Conservation (phyloP, 2,329 filamentous ascomycete species). For the Exophiala viscosa region DNA sequence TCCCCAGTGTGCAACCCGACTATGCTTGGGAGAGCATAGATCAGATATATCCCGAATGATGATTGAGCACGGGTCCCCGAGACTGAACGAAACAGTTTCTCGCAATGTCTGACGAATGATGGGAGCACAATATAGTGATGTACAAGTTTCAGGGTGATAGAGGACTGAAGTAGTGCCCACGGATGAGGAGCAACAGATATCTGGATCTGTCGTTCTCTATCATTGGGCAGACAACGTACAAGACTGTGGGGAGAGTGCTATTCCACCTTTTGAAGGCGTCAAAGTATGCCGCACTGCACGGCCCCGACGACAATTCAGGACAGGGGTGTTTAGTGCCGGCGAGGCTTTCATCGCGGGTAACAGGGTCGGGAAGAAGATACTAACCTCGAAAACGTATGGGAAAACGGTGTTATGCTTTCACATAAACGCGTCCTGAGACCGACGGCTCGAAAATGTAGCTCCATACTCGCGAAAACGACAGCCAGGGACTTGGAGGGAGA, state of each 20-base stretch:
- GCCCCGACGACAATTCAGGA: constrained; percentile 3
- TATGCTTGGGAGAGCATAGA: not conserved
- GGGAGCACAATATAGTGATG: constrained; percentile 6
- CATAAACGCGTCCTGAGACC: constrained; percentile 22
- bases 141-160: constrained; percentile 5
- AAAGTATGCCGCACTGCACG: constrained; percentile 3
- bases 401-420: constrained; percentile 11
- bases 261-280: constrained; percentile 10
- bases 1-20: not conserved
- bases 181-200: constrained; percentile 14
- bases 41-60: too few species aligned
- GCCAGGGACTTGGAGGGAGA: constrained; percentile 16
- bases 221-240: constrained; percentile 10
- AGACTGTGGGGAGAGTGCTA: constrained; percentile 14
- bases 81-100: not conserved
- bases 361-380: constrained; percentile 9
- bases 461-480: constrained; percentile 16
- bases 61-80: not conserved
- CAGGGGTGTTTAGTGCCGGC: constrained; percentile 20
- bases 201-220: constrained; percentile 4
- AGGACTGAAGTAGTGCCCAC: not conserved
- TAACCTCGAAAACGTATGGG: constrained; percentile 10
- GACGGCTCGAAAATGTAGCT: constrained; percentile 12
- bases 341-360: constrained; percentile 18
- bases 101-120: not conserved